Conservation (phyloP, 208 protist species). For the Spongospora subterranea region DNA sequence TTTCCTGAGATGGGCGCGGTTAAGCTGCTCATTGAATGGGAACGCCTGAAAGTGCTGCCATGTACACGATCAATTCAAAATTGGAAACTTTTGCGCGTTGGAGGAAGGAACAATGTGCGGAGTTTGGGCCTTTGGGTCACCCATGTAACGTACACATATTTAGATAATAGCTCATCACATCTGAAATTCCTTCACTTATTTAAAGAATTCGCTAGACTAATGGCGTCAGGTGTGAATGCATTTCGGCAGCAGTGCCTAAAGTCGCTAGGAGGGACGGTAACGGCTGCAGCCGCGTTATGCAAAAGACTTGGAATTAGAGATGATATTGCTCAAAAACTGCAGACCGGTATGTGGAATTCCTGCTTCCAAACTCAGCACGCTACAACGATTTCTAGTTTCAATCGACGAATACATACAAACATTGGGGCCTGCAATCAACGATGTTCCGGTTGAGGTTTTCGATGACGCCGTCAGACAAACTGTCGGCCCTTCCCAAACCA, state of each 20-base stretch:
- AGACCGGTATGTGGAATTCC: background rate
- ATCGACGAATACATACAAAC: background rate
- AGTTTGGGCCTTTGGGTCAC: no score
- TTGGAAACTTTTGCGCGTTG: no score
- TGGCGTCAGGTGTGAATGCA: background rate
- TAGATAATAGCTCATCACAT: no score
- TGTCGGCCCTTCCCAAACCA: background rate
- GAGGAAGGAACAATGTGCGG: no score
- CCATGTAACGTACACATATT: no score
- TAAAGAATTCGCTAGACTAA: no score
- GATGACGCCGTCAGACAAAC: background rate
- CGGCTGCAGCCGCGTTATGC: background rate
- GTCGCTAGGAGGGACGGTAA: background rate
- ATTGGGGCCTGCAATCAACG: background rate
- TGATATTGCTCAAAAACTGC: background rate
- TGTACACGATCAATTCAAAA: no score
- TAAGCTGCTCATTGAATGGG: no score
- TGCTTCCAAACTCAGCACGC: background rate
- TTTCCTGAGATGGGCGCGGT: no score
- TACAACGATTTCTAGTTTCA: background rate
- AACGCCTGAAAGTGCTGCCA: no score
- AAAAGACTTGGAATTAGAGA: background rate
- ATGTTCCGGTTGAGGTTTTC: background rate
- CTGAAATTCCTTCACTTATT: no score
- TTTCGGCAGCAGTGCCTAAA: conserved; percentile 7